Conservation (phyloP, 1,284 basidiomycete genomes). For the Boletellus deceptivus region DNA sequence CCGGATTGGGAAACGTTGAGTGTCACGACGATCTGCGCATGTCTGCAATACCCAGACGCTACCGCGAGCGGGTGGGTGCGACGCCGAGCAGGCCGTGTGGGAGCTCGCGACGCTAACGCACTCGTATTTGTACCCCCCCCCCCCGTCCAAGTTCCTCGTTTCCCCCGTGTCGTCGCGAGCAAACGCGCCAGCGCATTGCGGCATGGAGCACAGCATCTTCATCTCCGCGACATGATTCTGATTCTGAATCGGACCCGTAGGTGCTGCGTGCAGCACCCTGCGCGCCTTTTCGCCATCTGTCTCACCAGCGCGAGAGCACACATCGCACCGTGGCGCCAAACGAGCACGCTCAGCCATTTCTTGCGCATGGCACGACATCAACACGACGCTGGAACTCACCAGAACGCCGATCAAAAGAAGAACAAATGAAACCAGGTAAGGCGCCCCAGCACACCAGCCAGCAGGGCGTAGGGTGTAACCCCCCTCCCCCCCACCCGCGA, state of each 20-base stretch:
- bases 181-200: not conserved
- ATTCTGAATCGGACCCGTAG: no score
- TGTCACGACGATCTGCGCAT: not conserved
- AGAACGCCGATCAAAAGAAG: constrained; percentile 12
- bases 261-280: no score
- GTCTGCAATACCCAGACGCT: not conserved
- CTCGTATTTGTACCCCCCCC: no score
- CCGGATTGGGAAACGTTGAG: no score
- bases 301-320: not conserved
- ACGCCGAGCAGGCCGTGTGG: not conserved
- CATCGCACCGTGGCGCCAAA: not conserved
- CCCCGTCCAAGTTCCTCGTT: not conserved
- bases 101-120: no score
- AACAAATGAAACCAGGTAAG: no score
- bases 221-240: not conserved
- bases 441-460: no score
- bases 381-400: not conserved
- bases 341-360: not conserved
- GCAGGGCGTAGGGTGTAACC: no score
- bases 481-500: no score
- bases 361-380: not conserved
- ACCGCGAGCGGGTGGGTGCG: no score
- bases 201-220: not conserved
- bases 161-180: not conserved
- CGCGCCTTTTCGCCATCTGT: not conserved